Conservation (phyloP, 1,139 yeast species). For the Zhuliangozyma parablackwelliae region DNA sequence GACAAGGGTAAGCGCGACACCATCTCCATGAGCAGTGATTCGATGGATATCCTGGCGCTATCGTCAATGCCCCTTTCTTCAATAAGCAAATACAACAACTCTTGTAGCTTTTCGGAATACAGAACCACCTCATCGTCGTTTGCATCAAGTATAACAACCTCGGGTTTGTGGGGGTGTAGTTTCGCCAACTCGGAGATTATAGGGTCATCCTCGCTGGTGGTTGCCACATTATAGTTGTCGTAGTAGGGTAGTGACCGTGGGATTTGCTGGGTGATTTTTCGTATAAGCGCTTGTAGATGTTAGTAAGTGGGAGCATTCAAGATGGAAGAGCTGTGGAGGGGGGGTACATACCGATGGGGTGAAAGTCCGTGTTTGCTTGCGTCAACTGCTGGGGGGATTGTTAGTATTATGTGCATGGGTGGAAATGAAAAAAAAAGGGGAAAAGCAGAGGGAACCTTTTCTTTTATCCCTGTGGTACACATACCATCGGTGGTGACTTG, state of each 20-base stretch:
- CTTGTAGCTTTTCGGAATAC: constrained; percentile 26
- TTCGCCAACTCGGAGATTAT: constrained; percentile 29
- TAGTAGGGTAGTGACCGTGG: constrained; percentile 14
- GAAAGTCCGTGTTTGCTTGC: constrained; percentile 9
- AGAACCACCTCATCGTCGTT: constrained; percentile 11
- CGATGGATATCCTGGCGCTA: constrained; percentile 25
- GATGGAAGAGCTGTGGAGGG: neutral
- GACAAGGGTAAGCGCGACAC: no score
- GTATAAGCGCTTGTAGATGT: constrained; percentile 9
- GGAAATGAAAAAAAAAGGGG: no score
- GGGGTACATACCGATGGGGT: constrained; percentile 19
- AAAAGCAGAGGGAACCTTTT: no score
- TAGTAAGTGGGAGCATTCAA: neutral
- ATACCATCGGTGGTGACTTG: no score
- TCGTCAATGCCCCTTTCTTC: constrained; percentile 29
- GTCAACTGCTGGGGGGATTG: no score
- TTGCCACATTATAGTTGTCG: constrained; percentile 7
- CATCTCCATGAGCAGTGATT: constrained; percentile 14
- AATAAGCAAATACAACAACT: constrained; percentile 24
- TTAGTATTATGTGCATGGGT: no score
- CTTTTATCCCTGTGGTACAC: no score
- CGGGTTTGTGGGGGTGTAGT: constrained; percentile 24
- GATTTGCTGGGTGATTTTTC: constrained; percentile 10
- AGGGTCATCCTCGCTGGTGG: constrained; percentile 16
- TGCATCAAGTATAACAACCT: constrained; percentile 4